A percentile compares a stretch with the other conserved stretches of the same genome.
These are phyloP conservation scores for Leccinum huronense DNA, from an alignment of 1,284 basidiomycete species.

Conservation along the genomic window DNA sequence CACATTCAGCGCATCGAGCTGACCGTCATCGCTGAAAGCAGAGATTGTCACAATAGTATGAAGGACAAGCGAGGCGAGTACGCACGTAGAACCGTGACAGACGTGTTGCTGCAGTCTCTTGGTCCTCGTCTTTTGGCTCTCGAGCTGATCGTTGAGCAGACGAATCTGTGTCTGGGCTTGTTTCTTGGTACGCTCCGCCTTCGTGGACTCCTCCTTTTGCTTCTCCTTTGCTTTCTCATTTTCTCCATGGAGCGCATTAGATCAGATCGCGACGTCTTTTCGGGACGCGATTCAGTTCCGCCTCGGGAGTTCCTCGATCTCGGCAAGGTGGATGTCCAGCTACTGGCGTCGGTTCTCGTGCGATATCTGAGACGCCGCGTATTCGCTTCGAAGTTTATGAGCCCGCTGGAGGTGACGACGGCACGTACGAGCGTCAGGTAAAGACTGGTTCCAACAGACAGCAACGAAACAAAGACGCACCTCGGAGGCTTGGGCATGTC, in stretches of 20 bases:
- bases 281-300: slow-evolving; percentile 67
- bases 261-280: slow-evolving; percentile 67
- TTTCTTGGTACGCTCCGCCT: slow-evolving; percentile 58
- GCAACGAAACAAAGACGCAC: slow-evolving; percentile 37
- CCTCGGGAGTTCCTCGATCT: slow-evolving; percentile 74
- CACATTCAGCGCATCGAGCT: slow-evolving; percentile 54
- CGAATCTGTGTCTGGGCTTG: slow-evolving; percentile 65
- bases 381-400: slow-evolving; percentile 60
- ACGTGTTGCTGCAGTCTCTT: slow-evolving; percentile 50
- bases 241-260: slow-evolving; percentile 56
- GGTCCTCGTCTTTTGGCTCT: slow-evolving; percentile 51
- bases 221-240: slow-evolving; percentile 50
- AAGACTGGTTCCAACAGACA: background rate
- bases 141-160: slow-evolving; percentile 67
- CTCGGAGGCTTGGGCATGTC: slow-evolving; percentile 60
- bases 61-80: slow-evolving; percentile 20
- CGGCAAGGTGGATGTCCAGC: slow-evolving; percentile 64
- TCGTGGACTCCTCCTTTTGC: slow-evolving; percentile 52
- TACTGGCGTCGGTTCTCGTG: slow-evolving; percentile 71
- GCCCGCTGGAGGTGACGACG: slow-evolving; percentile 42
- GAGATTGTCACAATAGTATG: background rate
- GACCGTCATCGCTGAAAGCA: slow-evolving; percentile 42
- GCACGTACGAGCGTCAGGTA: slow-evolving; percentile 6
- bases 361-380: slow-evolving; percentile 57
- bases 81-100: slow-evolving; percentile 48